phyloP scores from a whole-genome alignment of 495 filamentous ascomycete species.

The Lophium mytilinum region DNA sequence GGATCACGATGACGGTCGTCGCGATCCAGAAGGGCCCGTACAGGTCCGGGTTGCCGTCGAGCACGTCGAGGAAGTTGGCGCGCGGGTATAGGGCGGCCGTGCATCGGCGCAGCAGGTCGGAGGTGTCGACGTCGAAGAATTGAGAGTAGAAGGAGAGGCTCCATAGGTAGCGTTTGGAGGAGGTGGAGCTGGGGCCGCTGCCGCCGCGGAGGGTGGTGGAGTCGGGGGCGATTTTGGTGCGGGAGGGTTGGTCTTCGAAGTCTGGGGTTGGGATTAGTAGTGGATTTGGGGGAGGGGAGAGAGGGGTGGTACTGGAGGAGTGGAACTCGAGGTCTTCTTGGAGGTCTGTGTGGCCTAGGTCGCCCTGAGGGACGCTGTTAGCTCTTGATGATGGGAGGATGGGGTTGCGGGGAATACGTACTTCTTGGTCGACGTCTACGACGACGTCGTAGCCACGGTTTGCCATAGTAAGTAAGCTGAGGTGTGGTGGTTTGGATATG shows the following conservation, averaged over 20 bases:
- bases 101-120: conserved; percentile 74
- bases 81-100: conserved; percentile 77
- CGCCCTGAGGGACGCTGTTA: conserved; percentile 53
- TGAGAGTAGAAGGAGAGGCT: conserved; percentile 87
- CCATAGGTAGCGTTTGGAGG: conserved; percentile 83
- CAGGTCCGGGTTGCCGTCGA: conserved; percentile 94
- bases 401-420: conserved; percentile 25
- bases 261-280: conserved; percentile 31
- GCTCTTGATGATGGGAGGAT: conserved; percentile 14
- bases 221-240: conserved; percentile 57
- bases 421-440: conserved; percentile 92
- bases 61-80: conserved; percentile 88
- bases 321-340: conserved; percentile 99
- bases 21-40: conserved; percentile 98
- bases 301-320: conserved; percentile 57
- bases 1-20: conserved; percentile 89
- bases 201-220: conserved; percentile 33
- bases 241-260: conserved; percentile 45
- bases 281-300: background rate
- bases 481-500: background rate
- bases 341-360: conserved; percentile 94
- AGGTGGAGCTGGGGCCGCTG: conserved; percentile 11
- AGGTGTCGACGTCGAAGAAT: conserved; percentile 96
- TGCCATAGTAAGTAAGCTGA: conserved; percentile 47
- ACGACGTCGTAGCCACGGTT: conserved; percentile 92